Evolutionary conservation across 2,329 filamentous ascomycete species (phyloP).

Genomic region (Neofusicoccum laricinum): DNA sequence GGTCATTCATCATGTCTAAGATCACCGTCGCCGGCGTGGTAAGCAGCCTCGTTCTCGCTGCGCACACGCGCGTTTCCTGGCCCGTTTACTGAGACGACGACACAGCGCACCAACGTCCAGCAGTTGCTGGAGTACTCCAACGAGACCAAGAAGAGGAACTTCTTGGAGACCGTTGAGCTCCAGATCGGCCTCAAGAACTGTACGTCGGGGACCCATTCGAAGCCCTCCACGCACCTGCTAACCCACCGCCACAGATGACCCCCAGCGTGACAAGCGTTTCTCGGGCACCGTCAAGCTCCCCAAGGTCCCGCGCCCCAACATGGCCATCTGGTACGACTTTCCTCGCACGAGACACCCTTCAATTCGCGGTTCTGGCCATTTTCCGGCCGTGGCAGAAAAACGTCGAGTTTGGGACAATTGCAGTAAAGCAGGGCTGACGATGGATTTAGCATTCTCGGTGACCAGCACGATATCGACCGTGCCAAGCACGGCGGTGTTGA

Average conservation of each 20-base stretch:
- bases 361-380: too few relatives aligned
- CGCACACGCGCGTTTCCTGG: conserved; percentile 3
- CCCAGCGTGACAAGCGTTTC: conserved; percentile 99
- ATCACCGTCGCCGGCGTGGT: conserved; percentile 62
- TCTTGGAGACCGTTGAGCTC: conserved; percentile 87
- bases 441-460: conserved; percentile 67
- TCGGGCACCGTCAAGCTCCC: conserved; percentile 97
- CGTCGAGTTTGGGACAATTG: background rate
- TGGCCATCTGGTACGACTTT: conserved; percentile 68
- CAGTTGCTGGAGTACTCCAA: conserved; percentile 93
- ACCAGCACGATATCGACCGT: conserved; percentile 99
- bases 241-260: conserved; percentile 48
- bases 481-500: conserved; percentile 99
- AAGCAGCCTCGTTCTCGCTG: background rate
- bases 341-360: background rate
- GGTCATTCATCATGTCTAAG: conserved; percentile 66
- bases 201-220: background rate
- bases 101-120: conserved; percentile 91
- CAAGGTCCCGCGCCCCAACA: conserved; percentile 83
- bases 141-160: conserved; percentile 91
- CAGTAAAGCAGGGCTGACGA: conserved; percentile 19
- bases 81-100: conserved; percentile 45
- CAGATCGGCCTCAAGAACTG: conserved; percentile 49
- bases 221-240: background rate
- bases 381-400: too few relatives aligned